Conservation (phyloP, 495 filamentous ascomycete genomes). For the Daldinia grandis region DNA sequence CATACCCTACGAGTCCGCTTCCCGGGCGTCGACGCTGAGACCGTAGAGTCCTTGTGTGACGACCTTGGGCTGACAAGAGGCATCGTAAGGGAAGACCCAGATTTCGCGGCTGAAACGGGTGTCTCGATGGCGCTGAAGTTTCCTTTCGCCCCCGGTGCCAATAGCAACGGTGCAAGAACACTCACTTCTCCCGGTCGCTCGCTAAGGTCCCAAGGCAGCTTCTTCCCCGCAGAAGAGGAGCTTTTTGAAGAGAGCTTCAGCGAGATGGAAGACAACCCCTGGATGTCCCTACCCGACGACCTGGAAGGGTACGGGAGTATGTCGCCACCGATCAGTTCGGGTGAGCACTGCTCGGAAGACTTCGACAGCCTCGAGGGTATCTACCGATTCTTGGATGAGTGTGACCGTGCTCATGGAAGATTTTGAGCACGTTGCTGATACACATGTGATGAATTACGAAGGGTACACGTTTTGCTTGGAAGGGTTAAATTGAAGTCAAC, state of each 20-base stretch:
- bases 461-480: constrained; percentile 11
- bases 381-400: constrained; percentile 85
- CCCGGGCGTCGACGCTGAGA: constrained; percentile 85
- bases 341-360: constrained; percentile 57
- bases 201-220: constrained; percentile 51
- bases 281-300: constrained; percentile 52
- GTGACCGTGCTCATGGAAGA: constrained; percentile 67
- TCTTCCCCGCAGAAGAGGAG: constrained; percentile 52
- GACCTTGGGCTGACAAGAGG: constrained; percentile 86
- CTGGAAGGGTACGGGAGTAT: constrained; percentile 62
- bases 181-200: constrained; percentile 62
- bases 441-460: constrained; percentile 16
- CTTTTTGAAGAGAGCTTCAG: constrained; percentile 46
- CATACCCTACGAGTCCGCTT: constrained; percentile 79
- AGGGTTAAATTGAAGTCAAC: background rate
- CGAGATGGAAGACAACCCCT: constrained; percentile 56
- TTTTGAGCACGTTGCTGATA: constrained; percentile 25
- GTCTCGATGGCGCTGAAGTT: constrained; percentile 80
- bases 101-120: constrained; percentile 69
- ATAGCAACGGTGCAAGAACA: constrained; percentile 40
- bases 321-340: constrained; percentile 53
- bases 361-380: constrained; percentile 88
- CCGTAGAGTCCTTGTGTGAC: constrained; percentile 83
- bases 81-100: constrained; percentile 78
- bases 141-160: constrained; percentile 77